A percentile compares a stretch with the other conserved stretches of the same genome.
phyloP scores from a whole-genome alignment of 2,329 filamentous ascomycete species.

The Aureobasidium vineae region DNA sequence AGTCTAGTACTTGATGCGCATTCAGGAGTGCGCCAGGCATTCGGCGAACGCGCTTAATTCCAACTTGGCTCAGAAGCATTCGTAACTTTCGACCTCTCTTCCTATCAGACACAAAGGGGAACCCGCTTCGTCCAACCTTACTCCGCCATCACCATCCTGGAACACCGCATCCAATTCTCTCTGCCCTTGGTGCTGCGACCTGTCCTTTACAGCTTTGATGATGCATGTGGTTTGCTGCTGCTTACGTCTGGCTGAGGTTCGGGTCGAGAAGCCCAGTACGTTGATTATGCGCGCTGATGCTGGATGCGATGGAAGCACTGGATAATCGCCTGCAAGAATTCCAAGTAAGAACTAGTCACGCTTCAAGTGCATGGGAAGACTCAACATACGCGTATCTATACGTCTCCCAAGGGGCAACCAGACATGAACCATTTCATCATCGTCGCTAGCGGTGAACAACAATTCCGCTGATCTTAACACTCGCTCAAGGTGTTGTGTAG shows the following conservation, averaged over 20 bases:
- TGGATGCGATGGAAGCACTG: constrained; percentile 35
- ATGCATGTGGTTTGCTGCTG: constrained; percentile 13
- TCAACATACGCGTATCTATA: constrained; percentile 32
- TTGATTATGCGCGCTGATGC: constrained; percentile 31
- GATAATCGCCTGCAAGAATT: constrained; percentile 31
- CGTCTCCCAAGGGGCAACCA: constrained; percentile 37
- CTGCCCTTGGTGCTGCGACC: neutral
- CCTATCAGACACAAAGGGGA: constrained; percentile 38
- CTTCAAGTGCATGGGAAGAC: constrained; percentile 7
- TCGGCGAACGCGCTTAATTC: neutral
- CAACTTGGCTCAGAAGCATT: constrained; percentile 33
- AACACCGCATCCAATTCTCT: constrained; percentile 29
- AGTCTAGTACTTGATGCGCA: neutral
- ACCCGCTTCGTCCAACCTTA: constrained; percentile 35
- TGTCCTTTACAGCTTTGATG: neutral
- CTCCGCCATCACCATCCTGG: constrained; percentile 37
- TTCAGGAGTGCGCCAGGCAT: neutral
- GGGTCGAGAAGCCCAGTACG: neutral
- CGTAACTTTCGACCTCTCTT: constrained; percentile 39
- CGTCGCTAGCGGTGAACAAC: constrained; percentile 32
- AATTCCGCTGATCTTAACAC: constrained; percentile 35
- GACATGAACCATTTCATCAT: constrained; percentile 32
- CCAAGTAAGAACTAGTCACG: neutral
- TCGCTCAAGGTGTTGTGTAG: constrained; percentile 31
- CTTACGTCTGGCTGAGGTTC: neutral